phyloP scores from a whole-genome alignment of 2,329 filamentous ascomycete genomes.

The Pestalotiopsis sp. region DNA sequence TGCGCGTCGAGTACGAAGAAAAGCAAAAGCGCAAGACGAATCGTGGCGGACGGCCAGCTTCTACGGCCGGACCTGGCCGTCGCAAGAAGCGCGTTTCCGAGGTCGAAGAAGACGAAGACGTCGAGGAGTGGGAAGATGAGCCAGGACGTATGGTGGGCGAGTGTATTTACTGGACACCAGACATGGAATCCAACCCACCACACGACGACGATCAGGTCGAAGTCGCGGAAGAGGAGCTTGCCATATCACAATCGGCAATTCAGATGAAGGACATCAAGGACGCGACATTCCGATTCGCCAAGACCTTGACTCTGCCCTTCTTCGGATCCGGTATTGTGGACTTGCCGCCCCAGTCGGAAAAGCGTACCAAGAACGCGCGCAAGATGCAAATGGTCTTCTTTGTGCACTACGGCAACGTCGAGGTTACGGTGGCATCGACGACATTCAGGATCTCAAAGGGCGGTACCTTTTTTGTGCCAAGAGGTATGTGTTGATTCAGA shows the following conservation, averaged over 20 bases:
- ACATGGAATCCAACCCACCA: constrained; percentile 54
- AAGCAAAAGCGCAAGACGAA: constrained; percentile 30
- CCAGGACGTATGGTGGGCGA: constrained; percentile 65
- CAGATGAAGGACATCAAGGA: constrained; percentile 60
- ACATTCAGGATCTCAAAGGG: constrained; percentile 84
- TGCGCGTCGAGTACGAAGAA: constrained; percentile 69
- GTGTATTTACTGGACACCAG: constrained; percentile 65
- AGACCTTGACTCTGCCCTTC: constrained; percentile 81
- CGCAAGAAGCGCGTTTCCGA: constrained; percentile 11
- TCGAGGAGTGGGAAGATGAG: constrained; percentile 74
- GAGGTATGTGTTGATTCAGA: constrained; percentile 79
- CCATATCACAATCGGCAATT: constrained; percentile 58
- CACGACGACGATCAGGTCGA: constrained; percentile 57
- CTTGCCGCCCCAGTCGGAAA: constrained; percentile 78
- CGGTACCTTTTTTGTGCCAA: constrained; percentile 91
- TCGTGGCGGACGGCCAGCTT: constrained; percentile 23
- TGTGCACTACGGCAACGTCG: constrained; percentile 79
- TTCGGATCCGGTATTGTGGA: constrained; percentile 91
- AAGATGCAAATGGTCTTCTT: constrained; percentile 99
- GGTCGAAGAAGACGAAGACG: constrained; percentile 54
- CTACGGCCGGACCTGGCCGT: constrained; percentile 23
- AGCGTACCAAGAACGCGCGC: constrained; percentile 87
- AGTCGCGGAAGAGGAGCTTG: constrained; percentile 57
- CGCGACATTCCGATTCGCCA: constrained; percentile 84
- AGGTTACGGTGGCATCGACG: constrained; percentile 75